Percentiles rank a stretch among this genome's conserved stretches.
phyloP scores from a whole-genome alignment of 2,329 filamentous ascomycete species.

The Pseudogymnoascus sp. region DNA sequence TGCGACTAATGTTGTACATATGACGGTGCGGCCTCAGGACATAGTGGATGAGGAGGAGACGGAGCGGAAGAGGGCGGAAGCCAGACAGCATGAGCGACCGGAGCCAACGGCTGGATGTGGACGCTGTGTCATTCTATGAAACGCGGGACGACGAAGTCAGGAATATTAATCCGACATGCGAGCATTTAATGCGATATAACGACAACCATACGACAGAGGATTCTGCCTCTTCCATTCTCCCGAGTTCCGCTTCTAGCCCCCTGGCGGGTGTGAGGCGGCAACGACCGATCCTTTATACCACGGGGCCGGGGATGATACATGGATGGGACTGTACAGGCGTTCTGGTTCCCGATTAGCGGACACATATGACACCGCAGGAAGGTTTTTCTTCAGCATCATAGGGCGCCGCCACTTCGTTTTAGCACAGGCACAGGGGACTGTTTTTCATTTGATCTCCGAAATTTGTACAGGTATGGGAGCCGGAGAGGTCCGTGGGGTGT shows the following conservation, averaged over 20 bases:
- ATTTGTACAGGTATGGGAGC: constrained; percentile 6
- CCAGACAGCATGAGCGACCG: constrained; percentile 43
- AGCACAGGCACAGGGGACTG: background rate
- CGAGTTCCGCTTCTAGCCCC: background rate
- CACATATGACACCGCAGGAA: constrained; percentile 3
- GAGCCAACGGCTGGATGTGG: constrained; percentile 48
- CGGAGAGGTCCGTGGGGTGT: background rate
- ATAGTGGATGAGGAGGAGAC: constrained; percentile 62
- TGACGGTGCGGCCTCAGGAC: constrained; percentile 84
- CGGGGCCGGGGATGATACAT: background rate
- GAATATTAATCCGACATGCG: background rate
- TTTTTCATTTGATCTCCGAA: background rate
- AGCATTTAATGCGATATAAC: constrained; percentile 10
- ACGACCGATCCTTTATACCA: background rate
- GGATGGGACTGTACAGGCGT: constrained; percentile 4
- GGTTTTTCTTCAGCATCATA: background rate
- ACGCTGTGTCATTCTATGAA: constrained; percentile 55
- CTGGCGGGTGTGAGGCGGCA: background rate
- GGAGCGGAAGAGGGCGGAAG: constrained; percentile 19
- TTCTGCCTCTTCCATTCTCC: constrained; percentile 1
- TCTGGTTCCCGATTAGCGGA: constrained; percentile 2
- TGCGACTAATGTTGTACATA: constrained; percentile 79
- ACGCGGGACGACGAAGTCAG: background rate
- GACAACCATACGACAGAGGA: constrained; percentile 6
- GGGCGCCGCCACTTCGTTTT: constrained; percentile 3